Evolutionary conservation across 2,329 filamentous ascomycete species (phyloP).

Genomic region (Cadophora sp.): DNA sequence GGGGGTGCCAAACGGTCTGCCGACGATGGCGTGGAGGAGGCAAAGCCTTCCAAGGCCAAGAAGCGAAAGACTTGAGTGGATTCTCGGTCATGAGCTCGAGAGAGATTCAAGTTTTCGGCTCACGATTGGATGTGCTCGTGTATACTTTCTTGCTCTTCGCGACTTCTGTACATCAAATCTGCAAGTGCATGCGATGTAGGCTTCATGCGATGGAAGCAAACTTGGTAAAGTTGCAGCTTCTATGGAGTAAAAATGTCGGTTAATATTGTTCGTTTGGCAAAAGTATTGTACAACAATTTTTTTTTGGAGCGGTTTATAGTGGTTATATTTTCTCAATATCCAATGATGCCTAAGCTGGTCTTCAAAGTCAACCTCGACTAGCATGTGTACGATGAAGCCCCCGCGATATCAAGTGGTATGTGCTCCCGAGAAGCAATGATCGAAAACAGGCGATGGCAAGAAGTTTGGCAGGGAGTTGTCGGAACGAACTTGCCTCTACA

Average conservation of each 20-base stretch:
- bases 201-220: background rate
- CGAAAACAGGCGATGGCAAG: too few relatives aligned
- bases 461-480: background rate
- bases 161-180: background rate
- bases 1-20: slow-evolving; percentile 25
- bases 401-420: too few relatives aligned
- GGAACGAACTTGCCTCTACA: background rate
- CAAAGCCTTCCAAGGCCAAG: slow-evolving; percentile 30
- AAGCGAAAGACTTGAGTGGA: slow-evolving; percentile 29
- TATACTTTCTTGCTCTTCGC: background rate
- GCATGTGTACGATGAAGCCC: too few relatives aligned
- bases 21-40: slow-evolving; percentile 28
- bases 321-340: background rate
- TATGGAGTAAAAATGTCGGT: background rate
- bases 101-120: background rate
- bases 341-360: background rate
- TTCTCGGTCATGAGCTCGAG: slow-evolving; percentile 7
- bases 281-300: background rate
- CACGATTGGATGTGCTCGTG: background rate
- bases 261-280: background rate
- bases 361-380: background rate
- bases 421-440: too few relatives aligned
- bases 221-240: background rate
- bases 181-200: background rate
- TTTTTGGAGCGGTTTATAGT: background rate